Conservation (phyloP, 192 early-diverging fungal species). For the Coemansia sp. region DNA sequence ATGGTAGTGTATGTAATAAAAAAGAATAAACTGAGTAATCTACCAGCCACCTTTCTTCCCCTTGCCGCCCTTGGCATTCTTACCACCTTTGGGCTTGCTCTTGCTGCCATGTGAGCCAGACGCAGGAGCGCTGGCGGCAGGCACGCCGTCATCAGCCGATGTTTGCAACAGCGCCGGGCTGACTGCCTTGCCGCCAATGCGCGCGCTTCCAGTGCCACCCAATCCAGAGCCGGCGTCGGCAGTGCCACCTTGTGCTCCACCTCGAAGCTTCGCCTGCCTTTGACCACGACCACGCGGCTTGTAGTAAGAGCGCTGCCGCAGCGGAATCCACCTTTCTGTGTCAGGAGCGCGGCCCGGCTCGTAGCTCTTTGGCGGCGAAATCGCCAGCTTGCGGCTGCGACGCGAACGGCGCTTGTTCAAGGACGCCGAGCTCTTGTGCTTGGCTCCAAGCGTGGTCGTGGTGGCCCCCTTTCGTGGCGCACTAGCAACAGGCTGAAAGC, state of each 20-base stretch:
- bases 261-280: slow-evolving; percentile 31
- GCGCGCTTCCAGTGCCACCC: slow-evolving; percentile 55
- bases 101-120: slow-evolving; percentile 17
- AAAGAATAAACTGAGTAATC: background rate
- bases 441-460: background rate
- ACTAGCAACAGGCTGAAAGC: slow-evolving; percentile 25
- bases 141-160: background rate
- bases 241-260: slow-evolving; percentile 49
- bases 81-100: slow-evolving; percentile 24
- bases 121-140: background rate
- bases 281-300: slow-evolving; percentile 37
- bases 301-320: slow-evolving; percentile 57
- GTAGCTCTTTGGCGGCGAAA: slow-evolving; percentile 44
- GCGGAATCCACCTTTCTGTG: slow-evolving; percentile 54
- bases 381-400: slow-evolving; percentile 37
- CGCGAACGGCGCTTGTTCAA: slow-evolving; percentile 24
- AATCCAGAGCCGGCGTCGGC: slow-evolving; percentile 43
- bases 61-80: slow-evolving; percentile 39
- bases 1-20: background rate
- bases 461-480: background rate
- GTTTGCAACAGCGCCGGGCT: background rate
- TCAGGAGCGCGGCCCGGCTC: slow-evolving; percentile 36
- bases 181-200: slow-evolving; percentile 30
- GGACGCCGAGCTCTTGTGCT: background rate
- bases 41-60: slow-evolving; percentile 30